phyloP scores from a whole-genome alignment of 345 rosid genomes.

The Eucalyptus guilfoylei region DNA sequence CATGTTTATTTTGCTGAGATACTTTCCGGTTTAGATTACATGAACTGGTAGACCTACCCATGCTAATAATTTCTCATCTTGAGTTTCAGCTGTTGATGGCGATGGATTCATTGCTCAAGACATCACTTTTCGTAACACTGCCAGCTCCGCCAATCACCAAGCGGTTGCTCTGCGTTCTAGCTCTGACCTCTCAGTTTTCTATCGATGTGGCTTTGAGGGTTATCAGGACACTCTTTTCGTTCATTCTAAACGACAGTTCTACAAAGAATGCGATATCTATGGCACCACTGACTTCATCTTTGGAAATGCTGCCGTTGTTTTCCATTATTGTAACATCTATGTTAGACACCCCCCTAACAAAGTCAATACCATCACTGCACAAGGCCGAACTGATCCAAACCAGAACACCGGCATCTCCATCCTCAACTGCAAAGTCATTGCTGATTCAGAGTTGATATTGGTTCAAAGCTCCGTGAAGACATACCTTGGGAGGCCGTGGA shows the following conservation, averaged over 20 bases:
- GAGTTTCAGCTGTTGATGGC: slow-evolving; percentile 42
- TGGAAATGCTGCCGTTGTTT: slow-evolving; percentile 45
- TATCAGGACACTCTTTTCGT: slow-evolving; percentile 65
- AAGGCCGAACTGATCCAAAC: slow-evolving; percentile 46
- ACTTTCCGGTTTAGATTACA: neutral
- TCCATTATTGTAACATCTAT: slow-evolving; percentile 40
- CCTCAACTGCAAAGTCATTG: slow-evolving; percentile 35
- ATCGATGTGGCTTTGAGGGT: slow-evolving; percentile 42
- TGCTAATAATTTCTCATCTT: neutral
- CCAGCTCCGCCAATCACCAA: slow-evolving; percentile 43
- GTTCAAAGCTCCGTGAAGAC: slow-evolving; percentile 38
- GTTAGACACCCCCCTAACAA: slow-evolving; percentile 28
- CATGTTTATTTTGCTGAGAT: neutral
- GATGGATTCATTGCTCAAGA: slow-evolving; percentile 46
- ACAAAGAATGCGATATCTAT: slow-evolving; percentile 45
- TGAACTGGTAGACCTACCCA: neutral
- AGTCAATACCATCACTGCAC: slow-evolving; percentile 40
- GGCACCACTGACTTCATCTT: slow-evolving; percentile 55
- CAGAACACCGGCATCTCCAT: slow-evolving; percentile 52
- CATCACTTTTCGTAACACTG: slow-evolving; percentile 57
- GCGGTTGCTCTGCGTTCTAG: slow-evolving; percentile 66
- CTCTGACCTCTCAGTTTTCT: slow-evolving; percentile 57
- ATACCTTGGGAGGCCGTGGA: slow-evolving; percentile 50
- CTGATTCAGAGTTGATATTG: slow-evolving; percentile 32
- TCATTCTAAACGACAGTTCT: slow-evolving; percentile 58